Percentiles rank a stretch among this genome's conserved stretches.
phyloP scores from a whole-genome alignment of 1,284 basidiomycete species.

The Agaricales sp. region DNA sequence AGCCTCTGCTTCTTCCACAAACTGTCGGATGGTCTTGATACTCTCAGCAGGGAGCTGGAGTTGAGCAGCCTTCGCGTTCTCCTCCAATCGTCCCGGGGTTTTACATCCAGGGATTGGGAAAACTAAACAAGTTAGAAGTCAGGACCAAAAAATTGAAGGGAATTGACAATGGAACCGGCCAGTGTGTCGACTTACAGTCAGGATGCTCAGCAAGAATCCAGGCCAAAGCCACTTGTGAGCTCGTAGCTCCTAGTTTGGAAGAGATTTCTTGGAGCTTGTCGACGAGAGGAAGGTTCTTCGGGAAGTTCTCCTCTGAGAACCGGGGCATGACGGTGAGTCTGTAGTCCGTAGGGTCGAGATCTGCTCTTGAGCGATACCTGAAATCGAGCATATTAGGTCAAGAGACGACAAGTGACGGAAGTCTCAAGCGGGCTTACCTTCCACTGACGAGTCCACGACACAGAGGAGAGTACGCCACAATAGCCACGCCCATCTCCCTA shows the following conservation, averaged over 20 bases:
- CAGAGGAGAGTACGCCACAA: conserved; percentile 27
- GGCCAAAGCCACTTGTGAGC: conserved; percentile 36
- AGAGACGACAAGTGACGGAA: conserved; percentile 12
- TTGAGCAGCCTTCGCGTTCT: conserved; percentile 20
- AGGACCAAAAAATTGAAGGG: neutral
- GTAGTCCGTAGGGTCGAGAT: conserved; percentile 15
- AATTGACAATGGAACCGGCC: neutral
- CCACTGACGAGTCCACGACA: conserved; percentile 44
- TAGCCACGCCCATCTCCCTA: conserved; percentile 11
- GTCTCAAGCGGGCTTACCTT: conserved; percentile 20
- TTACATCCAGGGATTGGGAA: conserved; percentile 20
- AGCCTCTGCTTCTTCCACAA: conserved; percentile 16
- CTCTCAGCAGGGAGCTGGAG: conserved; percentile 18
- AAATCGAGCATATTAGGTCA: neutral
- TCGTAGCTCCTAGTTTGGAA: conserved; percentile 24
- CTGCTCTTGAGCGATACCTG: conserved; percentile 15
- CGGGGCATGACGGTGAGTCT: conserved; percentile 15
- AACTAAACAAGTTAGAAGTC: conserved; percentile 9
- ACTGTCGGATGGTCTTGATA: conserved; percentile 17
- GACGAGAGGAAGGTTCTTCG: conserved; percentile 28
- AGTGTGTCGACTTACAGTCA: conserved; percentile 14
- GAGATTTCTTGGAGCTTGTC: conserved; percentile 21
- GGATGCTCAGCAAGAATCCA: conserved; percentile 31
- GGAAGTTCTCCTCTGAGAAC: conserved; percentile 31
- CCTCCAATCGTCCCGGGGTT: conserved; percentile 17